Evolutionary conservation across 2,329 filamentous ascomycete species (phyloP).

Genomic region (Neofusicoccum sp.): DNA sequence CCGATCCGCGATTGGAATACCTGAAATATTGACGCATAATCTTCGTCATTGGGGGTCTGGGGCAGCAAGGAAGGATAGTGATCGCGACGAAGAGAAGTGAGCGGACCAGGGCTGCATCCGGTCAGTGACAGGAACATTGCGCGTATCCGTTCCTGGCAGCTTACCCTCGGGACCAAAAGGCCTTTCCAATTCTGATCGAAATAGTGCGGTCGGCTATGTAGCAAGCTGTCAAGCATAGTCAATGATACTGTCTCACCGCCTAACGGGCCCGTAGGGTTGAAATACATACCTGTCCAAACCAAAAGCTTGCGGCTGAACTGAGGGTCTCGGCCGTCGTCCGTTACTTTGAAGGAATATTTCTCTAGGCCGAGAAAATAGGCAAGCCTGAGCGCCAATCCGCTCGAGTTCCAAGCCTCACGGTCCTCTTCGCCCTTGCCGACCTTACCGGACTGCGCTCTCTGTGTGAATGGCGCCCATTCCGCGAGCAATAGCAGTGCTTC

Average conservation of each 20-base stretch:
- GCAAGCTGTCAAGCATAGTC: slow-evolving; percentile 45
- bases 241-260: background rate
- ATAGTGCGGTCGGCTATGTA: slow-evolving; percentile 68
- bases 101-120: slow-evolving; percentile 56
- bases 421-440: slow-evolving; percentile 73
- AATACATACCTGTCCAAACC: slow-evolving; percentile 58
- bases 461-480: slow-evolving; percentile 69
- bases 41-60: slow-evolving; percentile 58
- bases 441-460: slow-evolving; percentile 57
- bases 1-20: background rate
- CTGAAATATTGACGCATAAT: slow-evolving; percentile 67
- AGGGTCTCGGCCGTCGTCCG: slow-evolving; percentile 58
- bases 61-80: slow-evolving; percentile 67
- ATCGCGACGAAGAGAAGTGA: slow-evolving; percentile 62
- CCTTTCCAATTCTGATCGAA: slow-evolving; percentile 68
- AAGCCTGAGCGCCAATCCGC: slow-evolving; percentile 66
- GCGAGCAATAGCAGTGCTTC: slow-evolving; percentile 68
- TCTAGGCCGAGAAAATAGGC: slow-evolving; percentile 70
- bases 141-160: background rate
- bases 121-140: background rate
- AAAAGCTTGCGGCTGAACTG: slow-evolving; percentile 63
- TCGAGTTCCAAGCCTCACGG: slow-evolving; percentile 74
- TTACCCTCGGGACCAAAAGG: slow-evolving; percentile 66
- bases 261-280: background rate
- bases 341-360: slow-evolving; percentile 63